Evolutionary conservation across 495 filamentous ascomycete species (phyloP).

Genomic region (Sabuloglossum arenarium): DNA sequence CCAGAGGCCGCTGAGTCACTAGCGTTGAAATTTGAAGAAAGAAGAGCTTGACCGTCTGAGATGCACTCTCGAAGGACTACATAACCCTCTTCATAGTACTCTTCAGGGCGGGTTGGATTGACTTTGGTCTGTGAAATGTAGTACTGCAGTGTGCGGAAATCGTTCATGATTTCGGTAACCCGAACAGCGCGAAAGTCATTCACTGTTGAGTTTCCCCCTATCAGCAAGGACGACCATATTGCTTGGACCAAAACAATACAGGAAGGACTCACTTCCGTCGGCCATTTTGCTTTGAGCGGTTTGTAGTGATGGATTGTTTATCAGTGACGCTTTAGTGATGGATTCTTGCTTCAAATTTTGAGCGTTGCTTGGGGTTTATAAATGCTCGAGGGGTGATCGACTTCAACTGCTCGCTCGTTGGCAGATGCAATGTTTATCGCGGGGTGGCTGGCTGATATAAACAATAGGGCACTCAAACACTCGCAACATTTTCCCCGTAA

Average conservation of each 20-base stretch:
- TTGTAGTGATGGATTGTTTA: neutral
- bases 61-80: conserved; percentile 53
- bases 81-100: conserved; percentile 65
- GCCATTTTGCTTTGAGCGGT: conserved; percentile 24
- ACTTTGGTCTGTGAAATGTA: conserved; percentile 54
- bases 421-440: neutral
- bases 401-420: neutral
- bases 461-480: neutral
- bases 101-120: conserved; percentile 34
- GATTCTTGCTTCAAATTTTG: neutral
- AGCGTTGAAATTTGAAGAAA: conserved; percentile 46
- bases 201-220: conserved; percentile 26
- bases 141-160: conserved; percentile 65
- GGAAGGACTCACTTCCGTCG: conserved; percentile 33
- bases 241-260: neutral
- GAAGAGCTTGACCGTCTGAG: conserved; percentile 50
- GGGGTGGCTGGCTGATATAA: conserved; percentile 1
- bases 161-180: conserved; percentile 64
- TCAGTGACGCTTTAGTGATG: neutral
- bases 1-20: conserved; percentile 25
- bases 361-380: neutral
- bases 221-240: neutral
- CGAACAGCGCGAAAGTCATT: conserved; percentile 67
- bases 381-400: neutral
- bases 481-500: neutral